Evolutionary conservation across 495 filamentous ascomycete species (phyloP), one percentile per base, ranked within the genome.

Genomic region (Xylaria nigripes): DNA sequence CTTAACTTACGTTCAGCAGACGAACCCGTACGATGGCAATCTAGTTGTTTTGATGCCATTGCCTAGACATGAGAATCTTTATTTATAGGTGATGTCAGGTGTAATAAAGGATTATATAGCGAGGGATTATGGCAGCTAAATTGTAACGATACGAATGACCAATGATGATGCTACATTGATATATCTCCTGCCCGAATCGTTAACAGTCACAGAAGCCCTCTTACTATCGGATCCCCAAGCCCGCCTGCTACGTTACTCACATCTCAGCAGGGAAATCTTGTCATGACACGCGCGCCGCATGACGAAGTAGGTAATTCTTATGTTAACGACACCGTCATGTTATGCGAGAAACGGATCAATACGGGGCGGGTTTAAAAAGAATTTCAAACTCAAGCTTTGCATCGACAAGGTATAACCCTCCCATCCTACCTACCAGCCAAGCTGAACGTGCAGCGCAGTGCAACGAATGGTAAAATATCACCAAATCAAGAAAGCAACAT

Each of bases 121-220:
- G n/a, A n/a, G n/a, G n/a, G n/a, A n/a, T n/a, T n/a, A n/a, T n/a
- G n/a, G n/a, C n/a, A n/a, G n/a, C n/a, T n/a, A n/a, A n/a, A n/a
- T n/a, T n/a, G 24, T 12, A 8, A 48, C 18, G 18, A 30, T 40
- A 24, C 21, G 2, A 38, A 48, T 40, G 18, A 36, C 51, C 51
- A 41, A 54, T 48, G 8, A 27, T 32, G 23, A 48, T 18, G 32
- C 16, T 32, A 36, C 24, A 23, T 42, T 41, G 32, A 48, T 40
- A 12, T 40, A 46, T 54, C 51, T 46, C 32, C 43, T 40, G 43
- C 43, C 43, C 42, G 27, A 54, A 46, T 46, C 34, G 42, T 54
- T 43, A n/a, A 54, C 9, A 22, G 6, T 23, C 16, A 42, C 6
- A 9, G 30, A 34, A 54, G 32, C 21, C 29, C 27, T n/a, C 15